Evolutionary conservation across 1,284 basidiomycete species (phyloP).

Genomic region (Ceratobasidium sp.): DNA sequence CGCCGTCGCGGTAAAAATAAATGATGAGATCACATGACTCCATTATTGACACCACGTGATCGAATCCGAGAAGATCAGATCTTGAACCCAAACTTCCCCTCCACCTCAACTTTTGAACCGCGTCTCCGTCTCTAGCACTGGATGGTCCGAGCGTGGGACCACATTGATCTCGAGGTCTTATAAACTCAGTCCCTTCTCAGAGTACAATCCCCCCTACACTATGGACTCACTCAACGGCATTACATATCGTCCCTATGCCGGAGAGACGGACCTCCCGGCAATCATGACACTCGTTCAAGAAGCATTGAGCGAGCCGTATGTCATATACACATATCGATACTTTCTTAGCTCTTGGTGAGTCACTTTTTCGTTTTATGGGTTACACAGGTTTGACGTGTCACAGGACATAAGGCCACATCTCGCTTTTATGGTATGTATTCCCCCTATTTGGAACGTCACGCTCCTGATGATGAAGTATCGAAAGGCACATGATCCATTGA

Average conservation of each 20-base stretch:
- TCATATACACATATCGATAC: slow-evolving; percentile 92
- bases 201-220: neutral
- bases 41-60: too few relatives aligned
- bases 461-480: too few relatives aligned
- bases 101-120: neutral
- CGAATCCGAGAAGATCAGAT: too few relatives aligned
- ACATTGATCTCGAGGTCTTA: neutral
- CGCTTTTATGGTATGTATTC: slow-evolving; percentile 77
- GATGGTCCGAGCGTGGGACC: slow-evolving; percentile 26
- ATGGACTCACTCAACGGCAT: slow-evolving; percentile 54
- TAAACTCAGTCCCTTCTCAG: neutral
- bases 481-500: slow-evolving; percentile 62
- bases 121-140: neutral
- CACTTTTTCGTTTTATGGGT: neutral
- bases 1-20: too few relatives aligned
- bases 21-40: too few relatives aligned
- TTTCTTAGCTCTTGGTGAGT: slow-evolving; percentile 91
- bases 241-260: slow-evolving; percentile 74
- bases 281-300: slow-evolving; percentile 89
- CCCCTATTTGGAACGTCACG: neutral
- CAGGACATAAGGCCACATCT: slow-evolving; percentile 81
- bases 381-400: slow-evolving; percentile 2
- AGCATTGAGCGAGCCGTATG: slow-evolving; percentile 95
- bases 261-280: slow-evolving; percentile 80
- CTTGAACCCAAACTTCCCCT: too few relatives aligned